Base-by-base conservation (phyloP, 1,139 yeast species). In the Saccharomyces hybrid region DNA sequence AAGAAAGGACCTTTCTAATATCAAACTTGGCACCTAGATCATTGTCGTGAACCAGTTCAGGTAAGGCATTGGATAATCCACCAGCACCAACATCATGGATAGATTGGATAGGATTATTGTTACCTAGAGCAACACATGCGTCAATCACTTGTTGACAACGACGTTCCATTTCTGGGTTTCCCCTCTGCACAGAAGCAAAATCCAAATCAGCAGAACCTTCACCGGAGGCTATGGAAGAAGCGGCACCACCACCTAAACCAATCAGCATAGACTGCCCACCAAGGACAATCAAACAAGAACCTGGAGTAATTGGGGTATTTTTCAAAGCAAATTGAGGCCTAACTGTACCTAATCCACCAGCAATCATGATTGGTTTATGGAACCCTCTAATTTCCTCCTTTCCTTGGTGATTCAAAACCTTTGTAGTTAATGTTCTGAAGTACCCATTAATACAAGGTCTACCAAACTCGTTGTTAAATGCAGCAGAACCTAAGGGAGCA, bases 71-170 rank as follows among this genome's bases (percentile, higher is more conserved):
- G 29, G 98, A 90, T 62, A 95, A 78, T 53, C 99, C 99, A 72
- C 99, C 99, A 49, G 99, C 99, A 73, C 99, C 99, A 53, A 95
- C 99, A 74, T 95, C 99, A 70, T 95, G 99, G 65, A 95, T 88
- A 34, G 96, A 89, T 73, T 91, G 96, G 63, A 95, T 88, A 51
- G 98, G 99, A 67, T 85, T 91, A 28, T 78, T 77, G 31, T 77
- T 77, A 53, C 96, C 97, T 56, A 89, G 77, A 2, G 96, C 83
- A 46, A 85, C 85, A 79, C 99, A 95, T 26, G 95, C 83, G 71
- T 93, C 96, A 62, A 95, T 93, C 52, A 93, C 99, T 79, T 90
- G 95, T 74, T 95, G 99, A 41, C 98, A 97, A 71, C 99, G 86
- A 75, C 99, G 88, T 76, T 95, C 97, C 84, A 95, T 90, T 74